A percentile compares a stretch with the other conserved stretches of the same genome.
These are phyloP conservation scores for Candida nanaspora DNA, from an alignment of 805 yeast species.

Conservation along the genomic window DNA sequence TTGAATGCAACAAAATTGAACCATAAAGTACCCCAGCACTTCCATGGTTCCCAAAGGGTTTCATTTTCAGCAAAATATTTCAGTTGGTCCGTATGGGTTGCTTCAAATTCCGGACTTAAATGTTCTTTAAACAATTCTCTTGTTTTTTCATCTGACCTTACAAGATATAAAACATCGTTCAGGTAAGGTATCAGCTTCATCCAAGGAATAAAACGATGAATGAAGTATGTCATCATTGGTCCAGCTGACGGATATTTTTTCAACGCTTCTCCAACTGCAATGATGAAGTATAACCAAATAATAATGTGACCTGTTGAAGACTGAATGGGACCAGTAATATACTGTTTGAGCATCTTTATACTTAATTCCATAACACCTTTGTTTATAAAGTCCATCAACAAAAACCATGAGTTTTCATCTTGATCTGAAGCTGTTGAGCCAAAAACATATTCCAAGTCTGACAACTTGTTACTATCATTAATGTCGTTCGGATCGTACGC, in stretches of 20 bases:
- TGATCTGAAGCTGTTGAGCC: conserved; percentile 23
- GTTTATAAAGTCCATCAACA: conserved; percentile 47
- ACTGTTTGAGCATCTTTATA: conserved; percentile 60
- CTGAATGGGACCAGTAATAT: conserved; percentile 63
- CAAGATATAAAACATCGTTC: conserved; percentile 44
- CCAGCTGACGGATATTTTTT: conserved; percentile 37
- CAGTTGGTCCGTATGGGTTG: conserved; percentile 31
- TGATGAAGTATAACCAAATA: conserved; percentile 69
- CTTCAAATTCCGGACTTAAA: conserved; percentile 3
- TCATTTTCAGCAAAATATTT: conserved; percentile 51
- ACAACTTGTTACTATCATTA: neutral
- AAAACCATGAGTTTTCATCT: conserved; percentile 44
- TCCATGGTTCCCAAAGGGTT: conserved; percentile 70
- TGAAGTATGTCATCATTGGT: conserved; percentile 41
- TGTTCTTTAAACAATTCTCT: conserved; percentile 9
- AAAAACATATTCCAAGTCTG: conserved; percentile 10
- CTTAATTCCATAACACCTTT: conserved; percentile 61
- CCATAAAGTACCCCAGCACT: conserved; percentile 82
- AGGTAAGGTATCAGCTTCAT: conserved; percentile 54
- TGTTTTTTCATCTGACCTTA: conserved; percentile 19
- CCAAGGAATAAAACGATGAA: conserved; percentile 63
- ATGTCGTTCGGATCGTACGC: conserved; percentile 3
- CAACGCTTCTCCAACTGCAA: conserved; percentile 53
- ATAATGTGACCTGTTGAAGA: conserved; percentile 67
- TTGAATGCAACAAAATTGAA: conserved; percentile 54